Base-by-base conservation (phyloP, 179 eudicot genomes). In the Camellia oleifera region DNA sequence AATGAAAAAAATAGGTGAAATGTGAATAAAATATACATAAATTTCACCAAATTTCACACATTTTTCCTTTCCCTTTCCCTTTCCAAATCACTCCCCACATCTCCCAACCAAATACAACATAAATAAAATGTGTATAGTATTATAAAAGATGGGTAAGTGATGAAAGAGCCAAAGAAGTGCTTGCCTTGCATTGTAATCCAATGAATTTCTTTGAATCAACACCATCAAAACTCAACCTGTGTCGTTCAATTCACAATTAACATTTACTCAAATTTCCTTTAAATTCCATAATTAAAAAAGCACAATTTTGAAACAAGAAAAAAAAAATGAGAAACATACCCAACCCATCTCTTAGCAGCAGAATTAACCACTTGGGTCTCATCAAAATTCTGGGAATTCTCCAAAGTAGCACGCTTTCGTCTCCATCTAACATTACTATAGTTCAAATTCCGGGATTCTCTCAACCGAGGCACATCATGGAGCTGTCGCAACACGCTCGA, bases 141-240 rank as follows among this genome's bases (percentile, higher is more conserved):
- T n/a, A 58, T n/a, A 13, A 14, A 26, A 26, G 1, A 26, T 18
- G 56, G 63, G 9, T 26, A 26, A 26, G 32, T 26, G 32, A 26
- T 26, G 6, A 18, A 26, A 26, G 32, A 46, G 48, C 46, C 72
- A 42, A 75, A 26, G 12, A 62, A 79, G 53, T 74, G 79, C 90
- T 85, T 78, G 81, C 99, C 99, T 96, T 86, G 92, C 98, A 92
- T 85, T 90, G 82, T 66, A 96, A 82, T 75, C 97, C 99, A 81
- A 92, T 78, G 64, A 94, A 88, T 48, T 80, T 86, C 81, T 80
- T 77, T 13, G 98, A 91, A 84, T 91, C 91, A 83, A 83, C 89
- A 57, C 90, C 91, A 65, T 91, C 90, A 70, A 81, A 89, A 60
- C 85, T 81, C 87, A 96, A 82, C 91, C 99, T 96, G 92, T 66